Evolutionary conservation across 805 yeast genomes (phyloP).

Genomic region (Saccharomycopsis sp.): DNA sequence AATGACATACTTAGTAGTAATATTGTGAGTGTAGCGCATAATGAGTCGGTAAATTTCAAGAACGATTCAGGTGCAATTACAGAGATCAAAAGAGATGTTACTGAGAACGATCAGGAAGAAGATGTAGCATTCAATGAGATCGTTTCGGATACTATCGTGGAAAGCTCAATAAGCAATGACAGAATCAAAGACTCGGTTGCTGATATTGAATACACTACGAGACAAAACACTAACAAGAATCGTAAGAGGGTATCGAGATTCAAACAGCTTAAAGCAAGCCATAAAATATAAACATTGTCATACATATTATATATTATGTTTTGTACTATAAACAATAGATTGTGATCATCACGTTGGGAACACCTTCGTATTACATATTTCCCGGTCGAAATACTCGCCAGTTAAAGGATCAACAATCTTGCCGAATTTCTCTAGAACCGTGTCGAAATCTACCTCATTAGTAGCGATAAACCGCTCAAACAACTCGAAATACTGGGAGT

Average conservation of each 20-base stretch:
- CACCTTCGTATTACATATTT: slow-evolving; percentile 12
- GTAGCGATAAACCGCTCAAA: not conserved
- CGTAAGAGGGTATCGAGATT: slow-evolving; percentile 14
- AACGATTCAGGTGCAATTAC: not conserved
- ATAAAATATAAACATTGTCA: not conserved
- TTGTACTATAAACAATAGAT: no score
- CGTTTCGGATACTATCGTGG: not conserved
- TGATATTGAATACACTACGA: slow-evolving; percentile 2
- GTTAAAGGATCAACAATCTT: slow-evolving; percentile 19
- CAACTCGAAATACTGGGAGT: not conserved
- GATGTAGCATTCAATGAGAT: not conserved
- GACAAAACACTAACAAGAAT: slow-evolving; percentile 15
- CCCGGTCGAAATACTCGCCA: slow-evolving; percentile 13
- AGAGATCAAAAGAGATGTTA: not conserved
- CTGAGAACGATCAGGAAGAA: not conserved
- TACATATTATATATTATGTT: not conserved
- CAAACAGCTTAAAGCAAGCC: slow-evolving; percentile 6
- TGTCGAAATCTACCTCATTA: not conserved
- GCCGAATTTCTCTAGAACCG: not conserved
- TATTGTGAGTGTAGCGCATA: not conserved
- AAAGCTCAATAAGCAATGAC: not conserved
- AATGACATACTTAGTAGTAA: not conserved
- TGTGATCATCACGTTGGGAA: slow-evolving; percentile 21
- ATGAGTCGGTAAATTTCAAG: not conserved
- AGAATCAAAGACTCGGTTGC: not conserved